phyloP scores from a whole-genome alignment of 768 basidiomycete genomes.

The Psilocybe subaeruginosa region DNA sequence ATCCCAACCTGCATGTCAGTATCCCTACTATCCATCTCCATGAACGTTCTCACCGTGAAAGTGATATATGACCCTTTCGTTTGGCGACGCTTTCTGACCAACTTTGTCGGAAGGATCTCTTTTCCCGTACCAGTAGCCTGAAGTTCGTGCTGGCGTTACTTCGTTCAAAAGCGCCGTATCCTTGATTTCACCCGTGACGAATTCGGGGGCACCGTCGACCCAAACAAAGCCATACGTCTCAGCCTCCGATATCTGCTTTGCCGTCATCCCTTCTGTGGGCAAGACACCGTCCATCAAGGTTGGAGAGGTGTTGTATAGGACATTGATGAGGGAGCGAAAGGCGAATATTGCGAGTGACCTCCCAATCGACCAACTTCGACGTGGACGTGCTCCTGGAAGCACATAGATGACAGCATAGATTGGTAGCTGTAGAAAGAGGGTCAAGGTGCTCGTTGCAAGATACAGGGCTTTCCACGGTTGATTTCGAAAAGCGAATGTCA shows the following conservation, averaged over 20 bases:
- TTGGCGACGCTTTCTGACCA: neutral
- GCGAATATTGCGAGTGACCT: neutral
- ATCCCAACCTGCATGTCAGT: neutral
- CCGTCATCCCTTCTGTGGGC: neutral
- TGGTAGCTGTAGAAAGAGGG: conserved; percentile 1
- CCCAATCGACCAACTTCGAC: conserved; percentile 4
- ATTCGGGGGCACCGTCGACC: neutral
- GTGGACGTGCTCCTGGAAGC: conserved; percentile 1
- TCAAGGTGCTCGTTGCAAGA: neutral
- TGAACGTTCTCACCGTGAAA: neutral
- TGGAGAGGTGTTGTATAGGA: neutral
- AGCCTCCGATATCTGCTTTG: neutral
- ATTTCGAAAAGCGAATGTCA: conserved; percentile 3
- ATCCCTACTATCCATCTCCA: neutral
- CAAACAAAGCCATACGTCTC: conserved; percentile 8
- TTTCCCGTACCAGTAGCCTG: conserved; percentile 7
- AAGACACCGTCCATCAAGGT: neutral
- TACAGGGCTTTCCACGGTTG: conserved; percentile 7
- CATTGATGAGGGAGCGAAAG: neutral
- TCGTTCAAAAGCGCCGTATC: neutral
- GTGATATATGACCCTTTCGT: conserved; percentile 9
- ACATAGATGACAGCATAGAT: conserved; percentile 3
- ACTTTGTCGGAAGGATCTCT: neutral
- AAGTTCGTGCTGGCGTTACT: neutral
- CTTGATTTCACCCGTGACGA: neutral